A percentile compares a stretch with the other conserved stretches of the same genome.
These are phyloP conservation scores for Papiliotrema nemorosa DNA, from an alignment of 1,284 basidiomycete species.

Conservation along the genomic window DNA sequence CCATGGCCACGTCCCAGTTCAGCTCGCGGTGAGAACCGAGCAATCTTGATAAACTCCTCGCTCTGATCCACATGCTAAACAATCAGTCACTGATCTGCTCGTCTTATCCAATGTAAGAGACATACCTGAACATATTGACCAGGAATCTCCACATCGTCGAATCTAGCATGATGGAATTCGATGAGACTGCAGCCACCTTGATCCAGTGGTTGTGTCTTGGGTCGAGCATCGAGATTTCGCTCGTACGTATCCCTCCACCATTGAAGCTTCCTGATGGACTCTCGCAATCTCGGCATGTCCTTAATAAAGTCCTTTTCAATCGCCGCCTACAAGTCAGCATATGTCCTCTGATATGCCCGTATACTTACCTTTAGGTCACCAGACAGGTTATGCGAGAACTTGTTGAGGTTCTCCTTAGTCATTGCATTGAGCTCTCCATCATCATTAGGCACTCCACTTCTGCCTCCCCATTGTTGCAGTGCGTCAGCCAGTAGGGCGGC, in stretches of 20 bases:
- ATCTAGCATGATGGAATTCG: slow-evolving; percentile 97
- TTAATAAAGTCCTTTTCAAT: slow-evolving; percentile 91
- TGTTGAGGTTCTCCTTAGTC: slow-evolving; percentile 58
- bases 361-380: slow-evolving; percentile 62
- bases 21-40: slow-evolving; percentile 85
- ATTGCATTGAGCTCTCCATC: slow-evolving; percentile 67
- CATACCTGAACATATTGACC: slow-evolving; percentile 92
- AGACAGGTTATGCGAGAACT: slow-evolving; percentile 68
- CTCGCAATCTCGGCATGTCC: slow-evolving; percentile 73
- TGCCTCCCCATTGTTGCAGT: slow-evolving; percentile 66
- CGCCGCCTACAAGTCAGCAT: slow-evolving; percentile 54
- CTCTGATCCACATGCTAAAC: slow-evolving; percentile 87
- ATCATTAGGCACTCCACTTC: slow-evolving; percentile 66
- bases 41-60: slow-evolving; percentile 86
- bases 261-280: slow-evolving; percentile 87
- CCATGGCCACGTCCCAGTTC: slow-evolving; percentile 82
- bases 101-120: neutral
- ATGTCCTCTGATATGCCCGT: neutral
- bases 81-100: no score
- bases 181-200: slow-evolving; percentile 88
- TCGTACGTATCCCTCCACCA: slow-evolving; percentile 94
- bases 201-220: slow-evolving; percentile 83
- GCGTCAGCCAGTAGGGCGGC: slow-evolving; percentile 72
- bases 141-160: slow-evolving; percentile 97
- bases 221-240: slow-evolving; percentile 72